Evolutionary conservation across 2,329 filamentous ascomycete species (phyloP), one percentile per base, ranked within the genome.

Genomic region (Blumeria graminis): DNA sequence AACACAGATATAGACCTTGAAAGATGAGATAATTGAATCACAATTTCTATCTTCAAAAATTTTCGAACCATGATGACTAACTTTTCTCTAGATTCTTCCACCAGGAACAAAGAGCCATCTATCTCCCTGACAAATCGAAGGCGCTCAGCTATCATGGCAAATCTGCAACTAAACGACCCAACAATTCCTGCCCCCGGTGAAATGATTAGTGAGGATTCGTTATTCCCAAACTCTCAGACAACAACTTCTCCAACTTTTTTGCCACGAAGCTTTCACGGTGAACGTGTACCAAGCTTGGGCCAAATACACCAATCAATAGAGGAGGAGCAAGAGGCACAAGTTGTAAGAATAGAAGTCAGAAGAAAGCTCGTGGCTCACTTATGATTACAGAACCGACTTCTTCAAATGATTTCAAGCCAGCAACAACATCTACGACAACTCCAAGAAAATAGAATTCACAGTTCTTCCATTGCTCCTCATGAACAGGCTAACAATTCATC

Each of bases 231-330:
- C 22, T 67, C 72, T 14, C 67, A 69, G 41, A 59, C 61, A 6
- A 68, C 74, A 58, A 64, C 71, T 57, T 48, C 75, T 9, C 73
- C 76, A 7, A 66, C 72, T 55, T 62, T 60, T 39, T 45, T 59
- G 7, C 62, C 56, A 43, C 65, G 69, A 36, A 77, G 80, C 61
- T 76, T 79, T 14, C 75, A 78, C 61, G 82, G 84, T 63, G 76
- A 78, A 61, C 74, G 84, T 53, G 71, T 81, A 0, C 82, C 82
- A 1, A 87, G 83, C 65, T 68, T 88, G 59, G 84, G 84, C 16
- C 83, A 87, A 67, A 76, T 88, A 45, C 83, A 88, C 62, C 84
- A 88, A 65, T 82, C 87, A 68, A 72, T 88, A 1, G 84, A 88
- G 67, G 82, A 80, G 56, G 84, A 88, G 69, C 83, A 87, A 66